Percentiles rank a stretch among this genome's conserved stretches.
phyloP scores from a whole-genome alignment of 371 early-diverging fungal genomes.

The Phascolomyces articulosus region DNA sequence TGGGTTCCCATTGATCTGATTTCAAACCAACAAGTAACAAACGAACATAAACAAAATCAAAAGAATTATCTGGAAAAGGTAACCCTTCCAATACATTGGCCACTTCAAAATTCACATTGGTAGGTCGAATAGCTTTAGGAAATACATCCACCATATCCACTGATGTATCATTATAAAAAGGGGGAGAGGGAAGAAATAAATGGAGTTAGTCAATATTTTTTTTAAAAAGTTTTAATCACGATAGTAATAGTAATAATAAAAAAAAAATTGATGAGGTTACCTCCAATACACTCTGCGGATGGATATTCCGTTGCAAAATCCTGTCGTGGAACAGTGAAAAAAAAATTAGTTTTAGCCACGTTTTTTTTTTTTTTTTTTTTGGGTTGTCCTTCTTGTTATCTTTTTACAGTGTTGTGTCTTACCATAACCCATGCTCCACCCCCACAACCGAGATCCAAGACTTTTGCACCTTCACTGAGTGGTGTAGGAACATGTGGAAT shows the following conservation, averaged over 20 bases:
- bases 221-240: too few species aligned
- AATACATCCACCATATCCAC: slow-evolving; percentile 59
- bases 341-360: slow-evolving; percentile 1
- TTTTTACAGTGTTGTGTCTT: too few species aligned
- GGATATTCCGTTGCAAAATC: slow-evolving; percentile 65
- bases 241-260: too few species aligned
- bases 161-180: too few species aligned
- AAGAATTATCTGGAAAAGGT: slow-evolving; percentile 57
- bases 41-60: slow-evolving; percentile 62
- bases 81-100: slow-evolving; percentile 53
- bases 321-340: slow-evolving; percentile 15
- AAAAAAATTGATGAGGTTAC: too few species aligned
- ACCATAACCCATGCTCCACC: slow-evolving; percentile 63
- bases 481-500: slow-evolving; percentile 6
- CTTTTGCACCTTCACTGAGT: slow-evolving; percentile 15
- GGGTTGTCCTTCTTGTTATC: neutral
- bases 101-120: slow-evolving; percentile 43
- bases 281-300: slow-evolving; percentile 49
- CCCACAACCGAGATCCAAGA: slow-evolving; percentile 22
- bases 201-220: too few species aligned
- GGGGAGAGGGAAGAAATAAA: too few species aligned
- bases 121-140: slow-evolving; percentile 48
- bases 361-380: too few species aligned
- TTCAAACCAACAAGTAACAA: slow-evolving; percentile 51
- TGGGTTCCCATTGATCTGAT: slow-evolving; percentile 50